Evolutionary conservation across 2,329 filamentous ascomycete species (phyloP), one percentile per base, ranked within the genome.

Genomic region (Arthrinium phaeospermum): DNA sequence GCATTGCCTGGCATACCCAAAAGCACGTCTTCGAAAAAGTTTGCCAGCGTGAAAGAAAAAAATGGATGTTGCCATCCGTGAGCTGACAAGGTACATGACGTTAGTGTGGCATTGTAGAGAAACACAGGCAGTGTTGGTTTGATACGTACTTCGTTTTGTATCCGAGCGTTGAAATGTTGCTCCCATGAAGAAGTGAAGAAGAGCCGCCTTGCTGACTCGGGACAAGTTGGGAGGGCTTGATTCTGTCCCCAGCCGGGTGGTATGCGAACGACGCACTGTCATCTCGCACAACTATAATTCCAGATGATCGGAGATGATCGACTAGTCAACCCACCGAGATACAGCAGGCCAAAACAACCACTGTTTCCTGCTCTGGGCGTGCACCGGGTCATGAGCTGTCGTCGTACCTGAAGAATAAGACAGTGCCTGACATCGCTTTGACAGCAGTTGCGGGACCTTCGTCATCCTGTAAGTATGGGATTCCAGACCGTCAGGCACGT

Each of bases 81-180:
- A 41, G 12, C 34, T 64, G 57, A 64, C 57, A 41, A 41, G 57
- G 57, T 64, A 64, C 34, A 64, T 64, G 34, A n/a, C 57, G 19
- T n/a, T n/a, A 41, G 34, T n/a, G 7, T 64, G 34, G 57, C 10
- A 64, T n/a, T 30, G 30, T 41, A 37, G 57, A 61, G 53, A 37
- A 61, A 61, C 53, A 19, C 53, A 34, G 53, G 53, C 53, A 61
- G 53, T 61, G 53, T 61, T 3, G 16, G 22, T 34, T 61, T 61
- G 53, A 34, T 37, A 64, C 57, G 57, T 30, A 64, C 57, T 64
- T 41, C 57, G 57, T 64, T 64, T 64, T 64, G 57, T 16, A 41
- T 41, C 30, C 34, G 57, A 64, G 34, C 34, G 57, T n/a, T 24
- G 30, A 22, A 8, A 64, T 64, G 34, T 22, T 4, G 57, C 30